phyloP scores from a whole-genome alignment of 768 basidiomycete genomes.

The Coprinopsis sp. region DNA sequence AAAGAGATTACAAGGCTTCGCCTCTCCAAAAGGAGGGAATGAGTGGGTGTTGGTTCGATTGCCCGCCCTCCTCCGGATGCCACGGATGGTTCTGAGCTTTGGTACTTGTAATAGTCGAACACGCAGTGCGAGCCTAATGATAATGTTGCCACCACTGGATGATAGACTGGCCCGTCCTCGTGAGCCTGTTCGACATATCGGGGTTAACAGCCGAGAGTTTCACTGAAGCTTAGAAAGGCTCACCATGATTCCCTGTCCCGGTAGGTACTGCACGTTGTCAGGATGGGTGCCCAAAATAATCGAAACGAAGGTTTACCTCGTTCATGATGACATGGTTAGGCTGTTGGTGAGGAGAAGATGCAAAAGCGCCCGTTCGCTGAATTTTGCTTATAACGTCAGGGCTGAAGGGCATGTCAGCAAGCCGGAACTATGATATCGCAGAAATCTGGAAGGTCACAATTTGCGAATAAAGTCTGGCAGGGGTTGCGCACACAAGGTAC shows the following conservation, averaged over 20 bases:
- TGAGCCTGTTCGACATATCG: slow-evolving; percentile 58
- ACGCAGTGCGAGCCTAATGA: slow-evolving; percentile 81
- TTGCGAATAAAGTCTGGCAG: slow-evolving; percentile 66
- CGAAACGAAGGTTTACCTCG: slow-evolving; percentile 45
- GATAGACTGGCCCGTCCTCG: slow-evolving; percentile 87
- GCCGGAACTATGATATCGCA: neutral
- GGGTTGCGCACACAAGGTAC: slow-evolving; percentile 59
- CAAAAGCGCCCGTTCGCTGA: slow-evolving; percentile 56
- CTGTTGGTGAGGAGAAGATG: slow-evolving; percentile 52
- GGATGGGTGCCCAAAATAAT: slow-evolving; percentile 4
- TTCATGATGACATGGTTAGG: slow-evolving; percentile 92
- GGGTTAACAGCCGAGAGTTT: slow-evolving; percentile 5
- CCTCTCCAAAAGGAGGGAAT: slow-evolving; percentile 78
- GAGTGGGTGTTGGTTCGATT: slow-evolving; percentile 61
- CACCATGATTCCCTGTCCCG: slow-evolving; percentile 94
- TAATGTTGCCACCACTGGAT: slow-evolving; percentile 86
- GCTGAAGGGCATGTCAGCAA: slow-evolving; percentile 34
- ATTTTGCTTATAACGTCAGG: slow-evolving; percentile 76
- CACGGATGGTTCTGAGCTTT: slow-evolving; percentile 16
- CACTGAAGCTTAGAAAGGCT: slow-evolving; percentile 15
- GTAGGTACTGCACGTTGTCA: slow-evolving; percentile 52
- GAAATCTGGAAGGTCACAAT: slow-evolving; percentile 48
- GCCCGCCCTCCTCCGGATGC: slow-evolving; percentile 37
- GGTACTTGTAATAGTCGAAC: slow-evolving; percentile 78
- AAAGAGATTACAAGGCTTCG: slow-evolving; percentile 81